Base-by-base conservation (phyloP, 306 rosid species). In the Oxytropis ochrocephala region DNA sequence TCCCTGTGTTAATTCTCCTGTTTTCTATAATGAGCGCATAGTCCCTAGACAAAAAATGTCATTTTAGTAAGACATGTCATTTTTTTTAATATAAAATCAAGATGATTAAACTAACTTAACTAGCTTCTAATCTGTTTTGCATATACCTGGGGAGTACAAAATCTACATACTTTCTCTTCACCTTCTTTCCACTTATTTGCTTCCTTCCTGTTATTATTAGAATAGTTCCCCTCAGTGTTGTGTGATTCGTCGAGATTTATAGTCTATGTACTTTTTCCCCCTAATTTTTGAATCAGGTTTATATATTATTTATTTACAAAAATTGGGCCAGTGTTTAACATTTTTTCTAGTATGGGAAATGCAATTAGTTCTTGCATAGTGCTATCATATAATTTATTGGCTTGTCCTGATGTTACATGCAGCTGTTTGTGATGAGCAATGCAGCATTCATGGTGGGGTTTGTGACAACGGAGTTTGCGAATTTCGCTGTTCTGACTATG, bases 401-500 rank as follows among this genome's bases (percentile, higher is more conserved):
- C 47, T 21, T 69, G 29, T 33, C 56, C 48, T 70, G 42, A 69
- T 67, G 60, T 78, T 63, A 39, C 77, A 64, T 56, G 81, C 96
- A 92, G 96, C 89, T 65, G 85, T 88, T 69, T 92, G 98, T 53
- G 98, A 92, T 62, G 96, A 90, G 81, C 96, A 92, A 75, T 92
- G 96, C 79, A 88, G 95, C 76, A 95, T 89, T 58, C 95, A 92
- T 67, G 98, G 98, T 5, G 96, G 98, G 65, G 98, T 92, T 61
- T 92, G 98, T 85, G 98, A 92, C 72, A 91, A 92, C 58, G 98
- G 98, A 59, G 85, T 88, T 64, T 92, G 98, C 19, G 96, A 92
- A 75, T 92, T 92, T 75, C 91, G 96, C 17, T 92, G 96, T 78
- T 89, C 98, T 27, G 96, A 92, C 79, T 88, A 92, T 38, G 89